Percentiles rank a stretch among this genome's conserved stretches.
Conservation (phyloP, 805 yeast species). For the Yarrowia sp. region DNA sequence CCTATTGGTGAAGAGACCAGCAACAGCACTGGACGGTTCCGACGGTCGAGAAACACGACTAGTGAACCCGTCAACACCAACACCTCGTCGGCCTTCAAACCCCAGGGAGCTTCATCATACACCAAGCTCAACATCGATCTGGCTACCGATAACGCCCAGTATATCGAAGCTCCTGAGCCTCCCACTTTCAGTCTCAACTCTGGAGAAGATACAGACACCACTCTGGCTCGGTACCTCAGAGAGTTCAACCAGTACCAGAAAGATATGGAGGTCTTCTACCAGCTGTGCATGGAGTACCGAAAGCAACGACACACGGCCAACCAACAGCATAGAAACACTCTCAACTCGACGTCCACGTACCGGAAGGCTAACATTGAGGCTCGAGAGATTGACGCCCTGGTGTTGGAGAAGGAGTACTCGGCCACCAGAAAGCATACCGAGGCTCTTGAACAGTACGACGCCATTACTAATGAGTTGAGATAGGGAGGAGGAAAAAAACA, state of each 20-base stretch:
- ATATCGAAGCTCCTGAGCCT: neutral
- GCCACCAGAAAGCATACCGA: constrained; percentile 13
- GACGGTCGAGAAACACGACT: constrained; percentile 5
- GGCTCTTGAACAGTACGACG: constrained; percentile 16
- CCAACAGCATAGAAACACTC: neutral
- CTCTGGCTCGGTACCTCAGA: constrained; percentile 8
- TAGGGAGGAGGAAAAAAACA: neutral
- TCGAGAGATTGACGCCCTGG: constrained; percentile 2
- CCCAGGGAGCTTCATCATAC: constrained; percentile 7
- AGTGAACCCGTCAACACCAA: constrained; percentile 30
- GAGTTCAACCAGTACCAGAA: constrained; percentile 15
- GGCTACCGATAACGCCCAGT: neutral
- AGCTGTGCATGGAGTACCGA: constrained; percentile 11
- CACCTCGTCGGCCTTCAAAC: constrained; percentile 8
- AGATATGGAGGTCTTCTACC: neutral
- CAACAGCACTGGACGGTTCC: neutral
- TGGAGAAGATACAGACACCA: neutral
- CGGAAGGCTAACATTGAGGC: constrained; percentile 9
- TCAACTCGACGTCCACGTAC: neutral
- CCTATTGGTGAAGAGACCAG: constrained; percentile 18
- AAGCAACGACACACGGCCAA: neutral
- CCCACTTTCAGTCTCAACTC: neutral
- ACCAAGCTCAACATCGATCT: constrained; percentile 28
- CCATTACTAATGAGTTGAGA: neutral
- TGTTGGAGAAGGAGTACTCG: constrained; percentile 17